A percentile compares a stretch with the other conserved stretches of the same genome.
Conservation (phyloP, 306 rosid species). For the barrel medic (Medicago truncatula) region DNA sequence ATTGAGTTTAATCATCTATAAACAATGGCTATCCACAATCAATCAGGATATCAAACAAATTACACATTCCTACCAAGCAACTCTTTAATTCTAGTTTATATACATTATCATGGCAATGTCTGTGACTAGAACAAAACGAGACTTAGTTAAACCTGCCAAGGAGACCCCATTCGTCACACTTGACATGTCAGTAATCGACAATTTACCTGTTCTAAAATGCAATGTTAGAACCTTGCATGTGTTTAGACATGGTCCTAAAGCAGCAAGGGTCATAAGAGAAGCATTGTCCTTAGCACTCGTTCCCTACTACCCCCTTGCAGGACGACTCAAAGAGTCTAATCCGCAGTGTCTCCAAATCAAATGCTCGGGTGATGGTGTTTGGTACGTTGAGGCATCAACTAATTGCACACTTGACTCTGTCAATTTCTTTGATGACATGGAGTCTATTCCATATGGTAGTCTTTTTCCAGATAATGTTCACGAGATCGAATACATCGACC, state of each 20-base stretch:
- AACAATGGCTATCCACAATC: conserved; percentile 9
- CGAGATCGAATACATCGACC: conserved; percentile 38
- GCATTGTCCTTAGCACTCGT: conserved; percentile 76
- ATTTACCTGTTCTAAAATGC: conserved; percentile 60
- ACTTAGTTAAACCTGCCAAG: conserved; percentile 56
- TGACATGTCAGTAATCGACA: conserved; percentile 62
- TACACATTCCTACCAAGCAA: background rate
- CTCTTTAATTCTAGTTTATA: background rate
- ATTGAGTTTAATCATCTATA: conserved; percentile 25
- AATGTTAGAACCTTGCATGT: conserved; percentile 77
- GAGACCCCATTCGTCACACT: conserved; percentile 56
- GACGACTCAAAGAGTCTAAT: conserved; percentile 50
- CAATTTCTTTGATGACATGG: conserved; percentile 54
- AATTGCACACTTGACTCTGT: conserved; percentile 54
- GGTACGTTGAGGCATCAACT: conserved; percentile 69
- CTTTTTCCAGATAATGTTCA: conserved; percentile 64
- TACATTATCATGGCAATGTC: conserved; percentile 44
- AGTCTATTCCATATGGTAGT: conserved; percentile 49
- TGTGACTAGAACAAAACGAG: conserved; percentile 53
- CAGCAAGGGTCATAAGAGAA: conserved; percentile 51
- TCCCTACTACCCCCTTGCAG: conserved; percentile 81
- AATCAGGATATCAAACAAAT: background rate
- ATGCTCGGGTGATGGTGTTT: conserved; percentile 65
- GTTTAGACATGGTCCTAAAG: conserved; percentile 61
- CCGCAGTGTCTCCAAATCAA: conserved; percentile 50